Evolutionary conservation across 768 basidiomycete species (phyloP).

Genomic region (Amanita thiersii): DNA sequence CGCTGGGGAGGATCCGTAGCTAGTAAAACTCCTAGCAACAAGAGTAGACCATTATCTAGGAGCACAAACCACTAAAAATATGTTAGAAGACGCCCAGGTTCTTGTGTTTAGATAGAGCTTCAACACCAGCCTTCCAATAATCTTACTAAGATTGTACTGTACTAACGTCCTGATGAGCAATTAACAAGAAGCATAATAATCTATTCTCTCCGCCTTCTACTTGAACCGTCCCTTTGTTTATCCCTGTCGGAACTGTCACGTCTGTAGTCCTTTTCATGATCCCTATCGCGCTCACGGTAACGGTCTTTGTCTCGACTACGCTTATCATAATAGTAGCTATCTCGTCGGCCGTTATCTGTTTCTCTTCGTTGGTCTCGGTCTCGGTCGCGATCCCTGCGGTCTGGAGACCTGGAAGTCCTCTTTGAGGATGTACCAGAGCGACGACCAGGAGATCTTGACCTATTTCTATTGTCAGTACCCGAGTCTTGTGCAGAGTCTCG

Average conservation of each 20-base stretch:
- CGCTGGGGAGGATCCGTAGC: conserved; percentile 4
- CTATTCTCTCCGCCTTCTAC: conserved; percentile 2
- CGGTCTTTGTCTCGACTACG: conserved; percentile 13
- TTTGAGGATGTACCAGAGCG: conserved; percentile 37
- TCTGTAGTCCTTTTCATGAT: conserved; percentile 23
- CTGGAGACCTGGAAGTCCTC: conserved; percentile 45
- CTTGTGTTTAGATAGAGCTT: background rate
- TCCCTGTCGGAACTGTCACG: conserved; percentile 20
- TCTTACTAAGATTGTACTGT: background rate
- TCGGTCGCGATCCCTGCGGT: conserved; percentile 22
- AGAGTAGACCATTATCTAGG: conserved; percentile 3
- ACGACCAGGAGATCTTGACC: conserved; percentile 28
- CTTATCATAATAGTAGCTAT: conserved; percentile 12
- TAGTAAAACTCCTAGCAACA: conserved; percentile 2
- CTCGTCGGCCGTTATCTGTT: conserved; percentile 7
- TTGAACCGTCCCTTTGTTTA: conserved; percentile 9
- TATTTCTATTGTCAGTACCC: conserved; percentile 18
- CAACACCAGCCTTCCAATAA: background rate
- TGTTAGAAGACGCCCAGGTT: background rate
- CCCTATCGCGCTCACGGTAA: conserved; percentile 19
- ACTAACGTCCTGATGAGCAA: background rate
- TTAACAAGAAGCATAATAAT: background rate
- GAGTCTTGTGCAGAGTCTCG: conserved; percentile 26
- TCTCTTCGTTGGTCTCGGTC: conserved; percentile 20
- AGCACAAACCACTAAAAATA: conserved; percentile 1